Evolutionary conservation across 805 yeast species (phyloP), one percentile per base, ranked within the genome.

Genomic region (Saturnispora kantuleensis): DNA sequence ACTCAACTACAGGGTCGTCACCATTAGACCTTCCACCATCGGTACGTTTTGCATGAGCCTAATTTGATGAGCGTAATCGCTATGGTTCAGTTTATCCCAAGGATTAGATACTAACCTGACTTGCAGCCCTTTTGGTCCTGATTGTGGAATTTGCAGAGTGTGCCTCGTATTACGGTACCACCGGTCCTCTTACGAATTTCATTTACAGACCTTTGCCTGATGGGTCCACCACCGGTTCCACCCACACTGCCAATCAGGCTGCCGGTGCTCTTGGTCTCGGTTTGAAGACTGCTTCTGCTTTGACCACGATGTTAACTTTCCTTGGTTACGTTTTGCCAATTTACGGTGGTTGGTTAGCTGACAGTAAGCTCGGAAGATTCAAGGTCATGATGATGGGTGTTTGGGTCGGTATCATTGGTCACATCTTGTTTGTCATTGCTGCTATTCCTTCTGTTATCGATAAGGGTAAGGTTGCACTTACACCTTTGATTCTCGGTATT

Each of bases 181-280:
- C 62, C 34, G 70, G 70, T 52, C 56, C 69, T 38, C 63, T 73
- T 44, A 58, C 71, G 29, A 74, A 74, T 54, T 73, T 73, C 51
- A 66, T 73, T 45, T 73, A 69, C 60, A 65, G 76, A 59, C 73
- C 75, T n/a, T 58, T 73, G 39, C 78, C 79, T 11, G 56, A 55
- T 32, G 71, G 72, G 38, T 69, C 74, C 13, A 68, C 69, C 21
- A 66, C 65, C 12, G 71, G 75, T 38, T 72, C 73, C 47, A 69
- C 71, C 16, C 26, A 21, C 31, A 34, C 39, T n/a, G 38, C 42
- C 12, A 38, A 47, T 30, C 37, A 26, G 1, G 60, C 62, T 47
- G 75, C 79, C 13, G 79, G 79, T 57, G 79, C 79, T 11, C 64
- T 74, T 41, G 67, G 61, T 35, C 50, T 65, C 51, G 78, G 78